Evolutionary conservation across 2,329 filamentous ascomycete genomes (phyloP).

Genomic region (Hymenoscyphus albidus): DNA sequence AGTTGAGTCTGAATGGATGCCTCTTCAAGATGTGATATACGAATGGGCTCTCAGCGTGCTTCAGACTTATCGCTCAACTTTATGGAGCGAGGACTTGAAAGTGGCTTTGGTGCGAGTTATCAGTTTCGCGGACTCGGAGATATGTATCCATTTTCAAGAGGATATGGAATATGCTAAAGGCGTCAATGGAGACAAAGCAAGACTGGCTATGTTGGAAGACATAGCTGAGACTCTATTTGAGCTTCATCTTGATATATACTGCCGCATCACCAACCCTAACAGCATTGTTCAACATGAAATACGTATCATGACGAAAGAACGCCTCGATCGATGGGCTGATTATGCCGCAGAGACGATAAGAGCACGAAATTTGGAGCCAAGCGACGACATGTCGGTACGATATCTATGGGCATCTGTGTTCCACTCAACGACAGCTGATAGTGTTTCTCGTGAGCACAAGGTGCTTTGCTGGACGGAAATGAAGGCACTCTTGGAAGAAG

Average conservation of each 20-base stretch:
- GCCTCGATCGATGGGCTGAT: constrained; percentile 56
- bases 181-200: constrained; percentile 20
- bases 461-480: constrained; percentile 61
- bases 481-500: constrained; percentile 47
- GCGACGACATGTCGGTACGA: constrained; percentile 47
- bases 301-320: constrained; percentile 52
- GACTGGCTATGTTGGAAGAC: constrained; percentile 42
- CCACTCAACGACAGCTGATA: constrained; percentile 53
- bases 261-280: constrained; percentile 56
- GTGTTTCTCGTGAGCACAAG: constrained; percentile 55
- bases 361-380: constrained; percentile 23
- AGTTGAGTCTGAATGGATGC: constrained; percentile 49
- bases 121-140: constrained; percentile 46
- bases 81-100: constrained; percentile 58
- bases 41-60: constrained; percentile 53
- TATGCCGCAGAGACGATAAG: constrained; percentile 52
- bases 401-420: constrained; percentile 66
- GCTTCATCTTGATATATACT: constrained; percentile 63
- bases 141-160: constrained; percentile 46
- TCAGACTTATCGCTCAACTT: constrained; percentile 48
- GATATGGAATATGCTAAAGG: constrained; percentile 37
- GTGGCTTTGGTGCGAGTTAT: constrained; percentile 51
- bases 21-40: constrained; percentile 54
- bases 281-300: constrained; percentile 51
- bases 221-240: constrained; percentile 61